Evolutionary conservation across 2,329 filamentous ascomycete genomes (phyloP), one percentile per base, ranked within the genome.

Genomic region (Ceratocystis smalleyi): DNA sequence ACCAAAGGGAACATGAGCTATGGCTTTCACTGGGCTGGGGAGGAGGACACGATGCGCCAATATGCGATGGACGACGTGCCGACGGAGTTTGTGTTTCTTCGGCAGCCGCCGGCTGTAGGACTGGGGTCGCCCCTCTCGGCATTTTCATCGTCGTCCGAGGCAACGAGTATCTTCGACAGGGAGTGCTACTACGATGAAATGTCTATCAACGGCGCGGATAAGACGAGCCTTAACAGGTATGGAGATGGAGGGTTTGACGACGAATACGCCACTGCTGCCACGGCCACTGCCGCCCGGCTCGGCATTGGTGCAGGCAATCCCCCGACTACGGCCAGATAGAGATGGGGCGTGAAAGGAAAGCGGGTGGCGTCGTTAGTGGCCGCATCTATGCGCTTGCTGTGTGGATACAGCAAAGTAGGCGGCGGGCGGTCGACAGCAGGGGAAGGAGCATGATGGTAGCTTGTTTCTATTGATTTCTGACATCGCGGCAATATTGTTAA

Each of bases 211-310:
- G n/a, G 27, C 19, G 51, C 17, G 6, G 51, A 32, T 27, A 3
- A 55, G 15, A 32, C n/a, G 24, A 64, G 57, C 61, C 57, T 64
- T 51, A 61, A 40, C 32, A 60, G 27, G 5, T 43, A 60, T 5
- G 57, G 40, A 27, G 57, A 43, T 43, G 57, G 57, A 40, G 57
- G 30, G 19, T 40, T 43, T 22, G 57, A 60, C 7, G 57, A 60
- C 22, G 30, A 55, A 55, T 55, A 32, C 30, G 32, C 51, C n/a
- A 32, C 51, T 51, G 10, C 35, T 15, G 35, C 35, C 45, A 49
- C 7, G 15, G 7, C n/a, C 45, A 24, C n/a, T 49, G 45, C 45
- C n/a, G 10, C n/a, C 45, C 32, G 1, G 22, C 12, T 32, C 8
- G 12, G 12, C 51, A 55, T 15, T 32, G 12, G 27, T n/a, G 12